These are phyloP conservation scores for Saccharomycopsis sp. DNA, from an alignment of 805 yeast species.

Conservation along the genomic window DNA sequence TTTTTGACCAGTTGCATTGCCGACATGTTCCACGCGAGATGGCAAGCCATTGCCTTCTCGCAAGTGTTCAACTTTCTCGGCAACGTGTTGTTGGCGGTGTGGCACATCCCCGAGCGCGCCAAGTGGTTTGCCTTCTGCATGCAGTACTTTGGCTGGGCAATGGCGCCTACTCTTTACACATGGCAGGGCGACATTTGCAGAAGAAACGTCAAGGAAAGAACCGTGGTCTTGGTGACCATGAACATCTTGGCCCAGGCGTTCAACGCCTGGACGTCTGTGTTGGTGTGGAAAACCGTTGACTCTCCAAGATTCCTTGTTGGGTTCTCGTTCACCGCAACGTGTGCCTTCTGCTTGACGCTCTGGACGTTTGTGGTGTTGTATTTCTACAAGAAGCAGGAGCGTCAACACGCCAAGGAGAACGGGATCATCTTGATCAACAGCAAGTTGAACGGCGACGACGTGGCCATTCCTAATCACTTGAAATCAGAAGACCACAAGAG, in stretches of 20 bases:
- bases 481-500: too few relatives aligned
- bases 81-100: conserved; percentile 45
- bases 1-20: conserved; percentile 39
- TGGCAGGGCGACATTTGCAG: conserved; percentile 52
- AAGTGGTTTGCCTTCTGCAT: conserved; percentile 59
- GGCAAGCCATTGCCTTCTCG: conserved; percentile 41
- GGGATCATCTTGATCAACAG: conserved; percentile 26
- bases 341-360: conserved; percentile 27
- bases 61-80: conserved; percentile 46
- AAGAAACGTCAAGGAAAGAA: conserved; percentile 45
- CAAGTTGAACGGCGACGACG: conserved; percentile 9
- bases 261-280: conserved; percentile 28
- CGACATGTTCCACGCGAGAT: conserved; percentile 41
- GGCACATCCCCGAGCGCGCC: conserved; percentile 49
- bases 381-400: conserved; percentile 34
- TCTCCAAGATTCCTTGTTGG: conserved; percentile 51
- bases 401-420: conserved; percentile 28
- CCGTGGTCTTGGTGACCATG: conserved; percentile 48
- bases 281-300: conserved; percentile 38
- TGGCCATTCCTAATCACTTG: too few relatives aligned
- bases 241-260: conserved; percentile 41
- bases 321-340: conserved; percentile 37
- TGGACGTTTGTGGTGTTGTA: conserved; percentile 27
- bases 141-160: conserved; percentile 54
- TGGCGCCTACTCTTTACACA: conserved; percentile 53